phyloP scores from a whole-genome alignment of 495 filamentous ascomycete species.

The Recurvomyces mirabilis region DNA sequence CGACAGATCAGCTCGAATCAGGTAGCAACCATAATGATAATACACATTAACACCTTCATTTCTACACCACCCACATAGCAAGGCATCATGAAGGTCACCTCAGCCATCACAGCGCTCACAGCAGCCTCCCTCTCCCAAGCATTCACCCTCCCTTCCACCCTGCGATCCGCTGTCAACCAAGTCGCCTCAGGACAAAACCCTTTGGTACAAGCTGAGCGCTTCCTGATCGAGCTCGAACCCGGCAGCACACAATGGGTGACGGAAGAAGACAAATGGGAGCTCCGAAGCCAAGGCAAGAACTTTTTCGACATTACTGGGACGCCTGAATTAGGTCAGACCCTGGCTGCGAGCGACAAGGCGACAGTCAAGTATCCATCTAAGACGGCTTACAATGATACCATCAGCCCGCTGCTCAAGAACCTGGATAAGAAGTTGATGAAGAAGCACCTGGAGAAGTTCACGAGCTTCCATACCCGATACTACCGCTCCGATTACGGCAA shows the following conservation, averaged over 20 bases:
- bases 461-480: constrained; percentile 77
- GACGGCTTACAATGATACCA: constrained; percentile 51
- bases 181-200: constrained; percentile 8
- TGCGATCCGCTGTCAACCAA: constrained; percentile 2
- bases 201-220: constrained; percentile 37
- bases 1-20: not conserved
- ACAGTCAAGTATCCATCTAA: constrained; percentile 55
- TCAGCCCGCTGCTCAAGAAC: constrained; percentile 52
- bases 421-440: constrained; percentile 71
- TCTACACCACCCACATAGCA: no score
- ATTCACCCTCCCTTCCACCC: constrained; percentile 12
- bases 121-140: constrained; percentile 8
- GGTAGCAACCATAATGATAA: no score
- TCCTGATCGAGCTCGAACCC: constrained; percentile 78
- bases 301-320: constrained; percentile 93
- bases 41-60: no score
- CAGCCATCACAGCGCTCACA: constrained; percentile 1
- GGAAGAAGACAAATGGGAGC: constrained; percentile 87
- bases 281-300: constrained; percentile 60
- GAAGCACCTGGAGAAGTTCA: constrained; percentile 64
- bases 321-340: constrained; percentile 41
- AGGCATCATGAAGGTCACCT: constrained; percentile 7
- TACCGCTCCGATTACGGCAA: constrained; percentile 76
- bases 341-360: constrained; percentile 26
- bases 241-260: constrained; percentile 76